Evolutionary conservation across 139 green algal species (phyloP).

Genomic region (Coelastrella sp.): DNA sequence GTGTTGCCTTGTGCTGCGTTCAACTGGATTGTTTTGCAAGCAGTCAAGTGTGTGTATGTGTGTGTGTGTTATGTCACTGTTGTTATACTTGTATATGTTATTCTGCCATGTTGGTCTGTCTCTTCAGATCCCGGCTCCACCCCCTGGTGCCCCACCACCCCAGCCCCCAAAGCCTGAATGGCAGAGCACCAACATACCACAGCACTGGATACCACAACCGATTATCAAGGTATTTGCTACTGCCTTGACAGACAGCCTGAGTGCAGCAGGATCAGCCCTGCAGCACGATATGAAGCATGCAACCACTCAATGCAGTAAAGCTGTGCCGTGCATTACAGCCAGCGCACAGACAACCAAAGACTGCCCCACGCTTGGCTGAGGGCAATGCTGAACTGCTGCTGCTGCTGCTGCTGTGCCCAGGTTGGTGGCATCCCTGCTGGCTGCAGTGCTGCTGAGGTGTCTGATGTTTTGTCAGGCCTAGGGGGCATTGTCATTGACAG

Average conservation of each 20-base stretch:
- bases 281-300: too few relatives aligned
- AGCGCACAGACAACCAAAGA: too few relatives aligned
- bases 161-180: constrained; percentile 39
- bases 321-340: too few relatives aligned
- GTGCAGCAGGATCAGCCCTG: not conserved
- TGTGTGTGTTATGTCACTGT: not conserved
- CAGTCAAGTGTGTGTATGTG: not conserved
- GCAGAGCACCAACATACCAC: constrained; percentile 22
- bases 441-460: not conserved
- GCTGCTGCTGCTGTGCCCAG: not conserved
- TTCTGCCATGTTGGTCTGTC: too few relatives aligned
- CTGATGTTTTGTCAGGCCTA: not conserved
- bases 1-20: too few relatives aligned
- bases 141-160: not conserved
- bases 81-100: not conserved
- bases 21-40: not conserved
- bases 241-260: not conserved
- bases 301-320: too few relatives aligned
- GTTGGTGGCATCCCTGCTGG: constrained; percentile 24
- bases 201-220: constrained; percentile 44
- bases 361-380: not conserved
- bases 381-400: not conserved
- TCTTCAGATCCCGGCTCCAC: not conserved
- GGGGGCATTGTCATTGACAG: constrained; percentile 18
- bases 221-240: constrained; percentile 20